These are phyloP conservation scores for Mycena alexandri DNA, from an alignment of 768 basidiomycete genomes.

Conservation along the genomic window DNA sequence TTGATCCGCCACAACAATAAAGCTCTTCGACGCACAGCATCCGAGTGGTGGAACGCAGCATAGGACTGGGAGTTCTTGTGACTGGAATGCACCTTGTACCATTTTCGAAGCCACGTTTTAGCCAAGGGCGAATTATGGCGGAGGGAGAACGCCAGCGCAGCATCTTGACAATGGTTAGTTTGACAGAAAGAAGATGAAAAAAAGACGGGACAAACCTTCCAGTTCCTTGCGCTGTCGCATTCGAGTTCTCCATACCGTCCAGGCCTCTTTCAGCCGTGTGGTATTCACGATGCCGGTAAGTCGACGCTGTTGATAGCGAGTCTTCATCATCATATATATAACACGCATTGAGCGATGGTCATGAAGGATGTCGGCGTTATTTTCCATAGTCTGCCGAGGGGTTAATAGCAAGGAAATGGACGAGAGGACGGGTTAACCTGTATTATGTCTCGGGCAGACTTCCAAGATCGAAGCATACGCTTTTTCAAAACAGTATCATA, in stretches of 20 bases:
- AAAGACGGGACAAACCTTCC: conserved; percentile 59
- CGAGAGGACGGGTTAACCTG: conserved; percentile 53
- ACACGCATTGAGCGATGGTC: conserved; percentile 71
- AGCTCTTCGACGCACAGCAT: conserved; percentile 53
- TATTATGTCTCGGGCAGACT: conserved; percentile 61
- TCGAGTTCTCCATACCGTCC: conserved; percentile 64
- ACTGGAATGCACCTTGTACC: conserved; percentile 57
- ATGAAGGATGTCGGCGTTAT: conserved; percentile 68
- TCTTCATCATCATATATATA: conserved; percentile 74
- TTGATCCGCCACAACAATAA: conserved; percentile 69
- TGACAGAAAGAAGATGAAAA: conserved; percentile 4
- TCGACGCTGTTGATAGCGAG: conserved; percentile 71
- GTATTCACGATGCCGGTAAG: conserved; percentile 65
- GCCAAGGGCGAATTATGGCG: conserved; percentile 57
- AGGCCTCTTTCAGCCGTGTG: conserved; percentile 60
- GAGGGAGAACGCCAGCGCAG: conserved; percentile 63
- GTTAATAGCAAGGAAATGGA: background rate
- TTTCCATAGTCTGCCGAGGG: conserved; percentile 62
- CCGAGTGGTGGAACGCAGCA: conserved; percentile 63
- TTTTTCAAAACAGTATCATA: conserved; percentile 59
- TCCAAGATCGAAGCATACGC: conserved; percentile 67
- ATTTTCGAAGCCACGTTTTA: conserved; percentile 55
- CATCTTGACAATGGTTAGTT: conserved; percentile 49
- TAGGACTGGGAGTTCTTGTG: conserved; percentile 62
- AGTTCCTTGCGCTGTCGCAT: conserved; percentile 53